These are phyloP conservation scores for Aureobasidium sp. DNA, from an alignment of 2,329 filamentous ascomycete species.

Conservation along the genomic window DNA sequence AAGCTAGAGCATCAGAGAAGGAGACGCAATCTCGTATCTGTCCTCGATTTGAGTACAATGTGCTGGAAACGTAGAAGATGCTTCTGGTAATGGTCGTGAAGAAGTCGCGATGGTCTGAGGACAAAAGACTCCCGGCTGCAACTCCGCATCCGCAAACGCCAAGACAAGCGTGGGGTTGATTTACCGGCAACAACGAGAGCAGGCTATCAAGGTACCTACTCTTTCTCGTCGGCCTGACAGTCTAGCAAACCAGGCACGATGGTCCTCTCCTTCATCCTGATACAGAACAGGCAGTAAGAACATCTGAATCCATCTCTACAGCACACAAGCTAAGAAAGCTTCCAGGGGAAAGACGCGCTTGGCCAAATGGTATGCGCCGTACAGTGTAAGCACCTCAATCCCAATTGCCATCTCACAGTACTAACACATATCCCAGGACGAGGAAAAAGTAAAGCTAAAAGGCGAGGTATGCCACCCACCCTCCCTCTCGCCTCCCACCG, in stretches of 20 bases:
- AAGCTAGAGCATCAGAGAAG: background rate
- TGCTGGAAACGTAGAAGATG: background rate
- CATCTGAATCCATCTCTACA: background rate
- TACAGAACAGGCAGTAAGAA: slow-evolving; percentile 76
- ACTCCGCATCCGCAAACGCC: slow-evolving; percentile 14
- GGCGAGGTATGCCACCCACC: slow-evolving; percentile 63
- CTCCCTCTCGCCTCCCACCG: background rate
- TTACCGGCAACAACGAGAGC: background rate
- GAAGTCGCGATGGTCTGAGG: background rate
- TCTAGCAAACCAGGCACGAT: slow-evolving; percentile 28
- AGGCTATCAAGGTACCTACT: background rate
- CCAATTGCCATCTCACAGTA: background rate
- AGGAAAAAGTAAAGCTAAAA: slow-evolving; percentile 98
- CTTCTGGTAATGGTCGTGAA: background rate
- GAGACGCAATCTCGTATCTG: background rate
- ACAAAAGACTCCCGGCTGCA: background rate
- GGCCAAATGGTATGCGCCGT: slow-evolving; percentile 98
- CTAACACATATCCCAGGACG: slow-evolving; percentile 51
- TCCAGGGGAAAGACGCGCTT: slow-evolving; percentile 91
- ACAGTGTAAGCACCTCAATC: slow-evolving; percentile 53
- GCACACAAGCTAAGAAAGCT: background rate
- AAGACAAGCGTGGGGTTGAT: slow-evolving; percentile 1
- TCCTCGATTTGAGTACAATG: background rate
- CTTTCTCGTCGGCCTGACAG: background rate
- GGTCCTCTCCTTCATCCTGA: slow-evolving; percentile 81